Percentiles rank a stretch among this genome's conserved stretches.
These are phyloP conservation scores for Penicillium pancosmium DNA, from an alignment of 495 filamentous ascomycete species.

Conservation along the genomic window DNA sequence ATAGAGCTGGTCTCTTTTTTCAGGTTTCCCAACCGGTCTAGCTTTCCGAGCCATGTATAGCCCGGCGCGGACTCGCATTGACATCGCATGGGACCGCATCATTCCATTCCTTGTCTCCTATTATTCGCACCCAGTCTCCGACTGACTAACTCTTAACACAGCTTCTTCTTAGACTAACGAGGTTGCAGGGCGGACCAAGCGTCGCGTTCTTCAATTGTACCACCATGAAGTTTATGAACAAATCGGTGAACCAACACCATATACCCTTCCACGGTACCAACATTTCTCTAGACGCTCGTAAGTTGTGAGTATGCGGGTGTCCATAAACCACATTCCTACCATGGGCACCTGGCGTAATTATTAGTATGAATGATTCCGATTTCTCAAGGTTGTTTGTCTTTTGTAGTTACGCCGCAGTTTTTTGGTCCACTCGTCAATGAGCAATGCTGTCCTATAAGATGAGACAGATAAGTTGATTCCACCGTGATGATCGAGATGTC, in stretches of 20 bases:
- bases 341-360: background rate
- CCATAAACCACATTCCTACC: background rate
- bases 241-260: background rate
- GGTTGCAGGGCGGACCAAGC: background rate
- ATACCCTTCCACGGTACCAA: background rate
- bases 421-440: too few species aligned
- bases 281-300: background rate
- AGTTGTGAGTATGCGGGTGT: background rate
- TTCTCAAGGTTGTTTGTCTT: too few species aligned
- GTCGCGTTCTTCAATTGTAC: conserved; percentile 4
- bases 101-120: background rate
- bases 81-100: background rate
- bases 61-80: background rate
- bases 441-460: too few species aligned
- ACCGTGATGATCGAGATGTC: too few species aligned
- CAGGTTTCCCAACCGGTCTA: background rate
- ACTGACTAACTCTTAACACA: background rate
- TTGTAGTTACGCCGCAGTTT: too few species aligned
- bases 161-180: background rate
- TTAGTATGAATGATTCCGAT: too few species aligned
- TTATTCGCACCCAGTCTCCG: background rate
- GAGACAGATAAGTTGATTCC: too few species aligned
- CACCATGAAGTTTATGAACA: background rate
- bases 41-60: background rate
- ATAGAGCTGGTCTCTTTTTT: background rate